Evolutionary conservation across 164 flowering plant genomes (phyloP).

Genomic region (Magnolia sinica): DNA sequence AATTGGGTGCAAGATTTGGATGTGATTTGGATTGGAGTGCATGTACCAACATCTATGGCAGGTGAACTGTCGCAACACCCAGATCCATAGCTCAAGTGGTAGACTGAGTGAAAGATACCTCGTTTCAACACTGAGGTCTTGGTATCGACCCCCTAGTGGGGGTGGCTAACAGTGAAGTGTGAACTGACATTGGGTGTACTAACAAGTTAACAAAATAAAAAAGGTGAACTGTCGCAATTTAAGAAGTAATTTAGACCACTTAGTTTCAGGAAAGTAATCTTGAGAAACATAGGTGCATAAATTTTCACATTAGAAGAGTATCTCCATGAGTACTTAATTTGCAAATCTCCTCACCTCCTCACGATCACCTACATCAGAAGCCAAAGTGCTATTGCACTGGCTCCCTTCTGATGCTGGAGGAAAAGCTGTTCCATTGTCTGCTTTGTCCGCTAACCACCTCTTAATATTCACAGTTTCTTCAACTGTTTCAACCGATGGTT

Average conservation of each 20-base stretch:
- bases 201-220: no score
- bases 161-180: no score
- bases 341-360: slow-evolving; percentile 32
- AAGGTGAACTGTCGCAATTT: not conserved
- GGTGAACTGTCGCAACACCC: not conserved
- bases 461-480: slow-evolving; percentile 11
- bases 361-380: slow-evolving; percentile 28
- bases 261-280: not conserved
- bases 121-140: no score
- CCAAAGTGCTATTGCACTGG: slow-evolving; percentile 18
- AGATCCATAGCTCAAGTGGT: no score
- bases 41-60: not conserved
- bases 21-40: not conserved
- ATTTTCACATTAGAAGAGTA: not conserved
- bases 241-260: not conserved
- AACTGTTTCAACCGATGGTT: not conserved
- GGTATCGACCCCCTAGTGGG: no score
- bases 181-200: no score
- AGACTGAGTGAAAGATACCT: no score
- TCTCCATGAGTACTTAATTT: not conserved
- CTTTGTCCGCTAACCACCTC: slow-evolving; percentile 17
- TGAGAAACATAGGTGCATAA: not conserved
- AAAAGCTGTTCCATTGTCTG: slow-evolving; percentile 17
- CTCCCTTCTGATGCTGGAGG: slow-evolving; percentile 15
- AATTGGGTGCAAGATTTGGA: not conserved